Base-by-base conservation (phyloP, 345 rosid genomes). In the Balakata baccata region DNA sequence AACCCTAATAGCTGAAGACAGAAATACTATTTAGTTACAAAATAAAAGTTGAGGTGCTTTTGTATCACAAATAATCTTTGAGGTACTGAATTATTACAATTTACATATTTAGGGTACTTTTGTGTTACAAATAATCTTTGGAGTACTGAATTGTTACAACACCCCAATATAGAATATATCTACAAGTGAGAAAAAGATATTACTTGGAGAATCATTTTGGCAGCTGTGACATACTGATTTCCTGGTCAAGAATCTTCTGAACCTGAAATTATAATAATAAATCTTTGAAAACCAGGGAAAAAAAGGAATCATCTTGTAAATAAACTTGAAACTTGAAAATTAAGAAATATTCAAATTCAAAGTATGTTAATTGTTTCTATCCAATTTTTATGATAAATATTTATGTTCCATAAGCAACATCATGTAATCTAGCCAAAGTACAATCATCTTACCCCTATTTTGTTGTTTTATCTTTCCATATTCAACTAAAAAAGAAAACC, bases 131-230 rank as follows among this genome's bases (percentile, higher is more conserved):
- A n/a, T n/a, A n/a, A n/a, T n/a, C n/a, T n/a, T n/a, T n/a, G n/a
- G n/a, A n/a, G n/a, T n/a, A n/a, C n/a, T n/a, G n/a, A n/a, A n/a
- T n/a, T n/a, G n/a, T n/a, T n/a, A n/a, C n/a, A n/a, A n/a, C n/a
- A n/a, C n/a, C n/a, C n/a, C n/a, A n/a, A n/a, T 29, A 29, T 29
- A 29, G 34, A 29, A 29, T 29, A 29, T 1, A 1, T 29, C 34
- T 29, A 97, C 99, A 60, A 97, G 99, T 97, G 61, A 46, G 71
- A 5, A 70, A 56, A 20, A 61, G 14, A 5, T 37, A 51, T 3
- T 86, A 94, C 98, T 66, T 94, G 98, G 60, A 92, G 89, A 74
- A 90, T 89, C 98, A 94, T 94, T 85, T 94, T 94, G 43, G 98
- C 98, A 62, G 98, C 98, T 4, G 98, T 94, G 59, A 92, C 98